These are phyloP conservation scores for Apiotrichum montevideense DNA, from an alignment of 1,284 basidiomycete genomes.

Conservation along the genomic window DNA sequence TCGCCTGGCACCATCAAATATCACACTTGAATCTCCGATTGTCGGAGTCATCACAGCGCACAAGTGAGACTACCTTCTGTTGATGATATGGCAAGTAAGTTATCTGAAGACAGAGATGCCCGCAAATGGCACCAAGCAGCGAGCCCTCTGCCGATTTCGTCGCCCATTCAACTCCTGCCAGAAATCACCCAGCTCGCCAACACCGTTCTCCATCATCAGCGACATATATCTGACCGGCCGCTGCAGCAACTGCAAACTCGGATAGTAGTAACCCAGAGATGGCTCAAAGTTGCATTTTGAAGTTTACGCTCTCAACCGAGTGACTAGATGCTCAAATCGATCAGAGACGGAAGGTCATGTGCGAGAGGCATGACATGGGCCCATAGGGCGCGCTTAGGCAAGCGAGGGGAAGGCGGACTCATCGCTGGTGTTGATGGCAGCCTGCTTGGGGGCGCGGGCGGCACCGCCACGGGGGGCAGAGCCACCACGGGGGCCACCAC, in stretches of 20 bases:
- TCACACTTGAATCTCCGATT: no score
- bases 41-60: no score
- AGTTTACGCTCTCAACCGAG: conserved; percentile 4
- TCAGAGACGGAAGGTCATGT: not conserved
- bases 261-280: not conserved
- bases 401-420: conserved; percentile 77
- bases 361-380: not conserved
- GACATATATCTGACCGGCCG: not conserved
- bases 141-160: no score
- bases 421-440: conserved; percentile 62
- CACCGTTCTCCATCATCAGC: not conserved
- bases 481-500: conserved; percentile 49
- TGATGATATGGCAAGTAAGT: no score
- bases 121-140: no score
- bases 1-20: no score
- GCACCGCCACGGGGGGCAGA: conserved; percentile 19
- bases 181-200: no score
- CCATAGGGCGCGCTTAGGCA: conserved; percentile 1
- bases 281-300: conserved; percentile 14
- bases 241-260: no score
- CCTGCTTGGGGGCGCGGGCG: conserved; percentile 25
- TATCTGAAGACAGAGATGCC: no score
- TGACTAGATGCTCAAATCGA: not conserved
- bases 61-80: no score
- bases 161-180: no score